Base-by-base conservation (phyloP, 768 basidiomycete genomes). In the Termitomyces sp. region DNA sequence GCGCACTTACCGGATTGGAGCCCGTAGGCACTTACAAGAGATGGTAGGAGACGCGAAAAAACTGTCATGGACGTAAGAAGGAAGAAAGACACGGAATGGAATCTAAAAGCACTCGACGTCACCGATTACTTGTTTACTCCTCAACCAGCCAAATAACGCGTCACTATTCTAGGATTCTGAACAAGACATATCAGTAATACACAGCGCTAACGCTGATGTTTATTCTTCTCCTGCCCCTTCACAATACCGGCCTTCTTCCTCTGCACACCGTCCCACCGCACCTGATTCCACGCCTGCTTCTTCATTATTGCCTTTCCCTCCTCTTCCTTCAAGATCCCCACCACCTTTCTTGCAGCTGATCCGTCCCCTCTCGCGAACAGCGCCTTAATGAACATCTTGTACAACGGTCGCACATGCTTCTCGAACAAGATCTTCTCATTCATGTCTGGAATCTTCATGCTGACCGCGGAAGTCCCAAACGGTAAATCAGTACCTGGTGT, bases 381-480 rank as follows among this genome's bases (percentile, higher is more conserved):
- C 14, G 81, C 83, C 62, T 78, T 82, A 62, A 87, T 80, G 68
- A 91, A 84, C 81, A 83, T 83, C 72, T 77, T 85, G 67, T 85
- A 85, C 67, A 91, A 63, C 41, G 89, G 89, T 55, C 74, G 71
- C n/a, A 82, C 74, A 64, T 90, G 86, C 54, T 70, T 74, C 54
- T 74, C 71, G 52, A 83, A 86, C 3, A 77, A 81, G 53, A 85
- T 72, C 21, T 70, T 68, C 40, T 72, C 53, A n/a, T 71, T 56
- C 19, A 80, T 64, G 38, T 67, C 66, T 10, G 77, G 70, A n/a
- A 78, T 42, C n/a, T 63, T 51, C 17, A 55, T 28, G n/a, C 49
- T 21, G 28, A 59, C 59, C 9, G 60, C 65, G 11, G 61, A 68
- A 17, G 78, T 77, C 5, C 66, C 71, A 57, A 85, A 85, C 0